Conservation (phyloP, 2,329 filamentous ascomycete genomes). For the Aureobasidium pullulans region DNA sequence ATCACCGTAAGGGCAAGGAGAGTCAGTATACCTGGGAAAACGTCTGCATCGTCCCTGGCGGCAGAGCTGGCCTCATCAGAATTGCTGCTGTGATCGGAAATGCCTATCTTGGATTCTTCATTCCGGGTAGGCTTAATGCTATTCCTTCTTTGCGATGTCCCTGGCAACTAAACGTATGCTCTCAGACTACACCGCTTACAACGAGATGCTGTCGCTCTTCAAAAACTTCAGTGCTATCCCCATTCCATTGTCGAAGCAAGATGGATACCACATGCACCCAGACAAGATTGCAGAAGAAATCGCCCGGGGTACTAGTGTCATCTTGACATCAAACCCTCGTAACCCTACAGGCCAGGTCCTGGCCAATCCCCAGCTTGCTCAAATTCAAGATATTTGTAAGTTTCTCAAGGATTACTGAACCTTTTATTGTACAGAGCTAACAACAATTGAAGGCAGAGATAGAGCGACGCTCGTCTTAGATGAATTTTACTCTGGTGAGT, state of each 20-base stretch:
- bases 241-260: slow-evolving; percentile 73
- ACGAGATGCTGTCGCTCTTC: slow-evolving; percentile 93
- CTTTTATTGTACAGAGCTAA: background rate
- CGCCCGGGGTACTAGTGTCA: slow-evolving; percentile 51
- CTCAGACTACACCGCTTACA: slow-evolving; percentile 82
- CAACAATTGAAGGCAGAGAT: slow-evolving; percentile 27
- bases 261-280: slow-evolving; percentile 88
- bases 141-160: too few species aligned
- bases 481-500: slow-evolving; percentile 55
- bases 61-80: slow-evolving; percentile 83
- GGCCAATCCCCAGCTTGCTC: slow-evolving; percentile 71
- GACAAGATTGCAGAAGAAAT: slow-evolving; percentile 74
- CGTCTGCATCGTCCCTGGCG: slow-evolving; percentile 90
- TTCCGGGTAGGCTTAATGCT: background rate
- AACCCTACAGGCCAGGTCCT: slow-evolving; percentile 91
- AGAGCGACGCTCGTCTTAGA: slow-evolving; percentile 89
- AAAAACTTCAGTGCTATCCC: slow-evolving; percentile 88
- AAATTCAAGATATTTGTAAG: slow-evolving; percentile 81
- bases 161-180: too few species aligned
- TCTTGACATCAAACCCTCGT: slow-evolving; percentile 89
- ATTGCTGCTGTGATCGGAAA: slow-evolving; percentile 93
- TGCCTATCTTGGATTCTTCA: slow-evolving; percentile 74
- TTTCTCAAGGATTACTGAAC: slow-evolving; percentile 43
- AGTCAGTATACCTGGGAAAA: slow-evolving; percentile 97
- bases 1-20: slow-evolving; percentile 78